Evolutionary conservation across 176 grass and related monocot genomes (phyloP), one percentile per base, ranked within the genome.

Genomic region (Hordeum marinum): DNA sequence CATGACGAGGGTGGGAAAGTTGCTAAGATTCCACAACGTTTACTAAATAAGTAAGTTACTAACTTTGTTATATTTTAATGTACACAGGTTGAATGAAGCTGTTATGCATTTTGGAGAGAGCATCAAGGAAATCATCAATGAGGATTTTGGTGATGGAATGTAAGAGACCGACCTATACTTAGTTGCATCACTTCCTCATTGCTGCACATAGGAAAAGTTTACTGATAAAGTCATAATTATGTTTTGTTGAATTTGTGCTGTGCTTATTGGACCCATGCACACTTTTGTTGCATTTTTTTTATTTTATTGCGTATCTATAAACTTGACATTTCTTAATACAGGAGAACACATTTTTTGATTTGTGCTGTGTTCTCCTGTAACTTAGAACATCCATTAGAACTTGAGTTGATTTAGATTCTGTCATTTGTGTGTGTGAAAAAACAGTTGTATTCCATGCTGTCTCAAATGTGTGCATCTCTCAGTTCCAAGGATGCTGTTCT

Each of bases 41-140:
- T 63, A n/a, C 21, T 2, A 74, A 29, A 29, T 29, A 29, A 29
- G 29, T 29, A 29, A 29, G 29, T 79, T 40, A 37, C 79, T 60
- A 50, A 71, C 6, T 52, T 26, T 77, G 18, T 68, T 41, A 41
- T 26, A 52, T 52, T 77, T 25, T 43, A 26, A 70, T 82, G 31
- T 7, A 21, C 25, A 10, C 91, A 98, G 96, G 77, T 87, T 95
- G 87, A 95, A 98, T 82, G 96, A 98, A 95, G 91, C 96, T 79
- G 89, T 98, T 77, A 94, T 95, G 93, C 96, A 98, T 88, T 98
- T 92, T 82, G 96, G 96, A 67, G 93, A 95, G 91, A 98, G 96
- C 84, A 98, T 98, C 72, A 98, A 98, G 89, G 93, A 98, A 78
- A 95, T 98, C 48, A 92, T 98, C 70, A 98, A 98, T 46, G 96